phyloP scores from a whole-genome alignment of 768 basidiomycete genomes.

The Serendipita sp. region DNA sequence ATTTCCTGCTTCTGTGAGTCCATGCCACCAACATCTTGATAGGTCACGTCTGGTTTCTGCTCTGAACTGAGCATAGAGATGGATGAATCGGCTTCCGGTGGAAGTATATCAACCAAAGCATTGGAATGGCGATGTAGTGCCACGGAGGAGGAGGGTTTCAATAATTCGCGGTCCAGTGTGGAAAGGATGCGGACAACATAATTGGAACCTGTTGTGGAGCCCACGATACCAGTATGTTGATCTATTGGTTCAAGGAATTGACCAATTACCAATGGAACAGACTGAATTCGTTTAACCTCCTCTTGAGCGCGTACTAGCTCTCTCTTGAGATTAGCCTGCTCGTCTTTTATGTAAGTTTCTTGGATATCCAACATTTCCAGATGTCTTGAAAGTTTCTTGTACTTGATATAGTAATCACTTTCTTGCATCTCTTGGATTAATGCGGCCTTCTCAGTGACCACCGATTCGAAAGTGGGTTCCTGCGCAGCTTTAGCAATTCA shows the following conservation, averaged over 20 bases:
- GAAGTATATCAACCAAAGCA: constrained; percentile 93
- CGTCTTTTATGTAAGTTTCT: constrained; percentile 97
- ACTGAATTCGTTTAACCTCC: constrained; percentile 98
- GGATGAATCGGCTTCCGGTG: constrained; percentile 94
- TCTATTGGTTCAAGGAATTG: constrained; percentile 99
- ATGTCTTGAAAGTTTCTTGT: constrained; percentile 90
- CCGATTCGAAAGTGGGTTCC: constrained; percentile 84
- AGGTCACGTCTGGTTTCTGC: constrained; percentile 88
- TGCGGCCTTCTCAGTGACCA: constrained; percentile 76
- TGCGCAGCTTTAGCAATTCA: constrained; percentile 18
- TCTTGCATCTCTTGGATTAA: constrained; percentile 73
- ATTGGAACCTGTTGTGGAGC: constrained; percentile 93
- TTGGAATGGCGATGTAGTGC: constrained; percentile 99
- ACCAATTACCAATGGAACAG: constrained; percentile 95
- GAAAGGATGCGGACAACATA: constrained; percentile 96
- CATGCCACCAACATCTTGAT: constrained; percentile 93
- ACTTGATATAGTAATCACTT: constrained; percentile 92
- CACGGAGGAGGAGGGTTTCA: constrained; percentile 94
- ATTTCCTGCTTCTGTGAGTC: constrained; percentile 98
- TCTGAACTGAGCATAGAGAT: constrained; percentile 90
- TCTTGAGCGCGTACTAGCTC: constrained; percentile 98
- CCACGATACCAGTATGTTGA: constrained; percentile 91
- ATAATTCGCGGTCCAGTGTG: constrained; percentile 88
- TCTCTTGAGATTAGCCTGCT: constrained; percentile 92
- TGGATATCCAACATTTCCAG: constrained; percentile 88